These are phyloP conservation scores for Blastobotrys peoriensis DNA, from an alignment of 805 yeast genomes.

Conservation along the genomic window DNA sequence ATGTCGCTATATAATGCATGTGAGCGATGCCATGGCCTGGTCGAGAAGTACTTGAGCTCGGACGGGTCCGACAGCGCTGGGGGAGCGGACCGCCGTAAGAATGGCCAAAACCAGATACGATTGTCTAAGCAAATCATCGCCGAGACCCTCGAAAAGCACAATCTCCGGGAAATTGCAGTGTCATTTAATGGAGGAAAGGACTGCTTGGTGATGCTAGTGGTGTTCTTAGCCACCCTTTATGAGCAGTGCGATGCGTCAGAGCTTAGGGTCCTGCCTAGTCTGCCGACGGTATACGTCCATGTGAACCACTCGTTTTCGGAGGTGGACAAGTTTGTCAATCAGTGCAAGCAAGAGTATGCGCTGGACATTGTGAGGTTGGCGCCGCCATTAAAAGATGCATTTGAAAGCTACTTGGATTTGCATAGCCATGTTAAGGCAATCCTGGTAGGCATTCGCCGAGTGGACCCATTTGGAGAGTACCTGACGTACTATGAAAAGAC, in stretches of 20 bases:
- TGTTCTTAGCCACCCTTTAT: constrained; percentile 55
- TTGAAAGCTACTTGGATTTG: constrained; percentile 49
- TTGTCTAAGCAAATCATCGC: constrained; percentile 23
- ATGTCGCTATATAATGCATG: not conserved
- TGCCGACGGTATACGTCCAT: constrained; percentile 68
- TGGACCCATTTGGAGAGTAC: constrained; percentile 75
- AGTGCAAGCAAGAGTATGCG: constrained; percentile 49
- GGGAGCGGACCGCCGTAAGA: constrained; percentile 4
- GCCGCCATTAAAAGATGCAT: constrained; percentile 58
- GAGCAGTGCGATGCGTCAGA: constrained; percentile 23
- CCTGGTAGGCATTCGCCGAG: constrained; percentile 79
- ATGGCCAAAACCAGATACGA: constrained; percentile 22
- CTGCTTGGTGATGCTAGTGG: constrained; percentile 78
- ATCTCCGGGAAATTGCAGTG: constrained; percentile 41
- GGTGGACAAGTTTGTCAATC: constrained; percentile 57
- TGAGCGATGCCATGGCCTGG: constrained; percentile 9
- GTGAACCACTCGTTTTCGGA: constrained; percentile 68
- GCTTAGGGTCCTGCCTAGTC: constrained; percentile 21
- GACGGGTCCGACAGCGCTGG: constrained; percentile 2
- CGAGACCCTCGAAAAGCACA: constrained; percentile 24
- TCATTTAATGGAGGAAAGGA: constrained; percentile 97
- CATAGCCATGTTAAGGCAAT: constrained; percentile 61
- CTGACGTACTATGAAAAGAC: constrained; percentile 63
- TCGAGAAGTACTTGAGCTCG: constrained; percentile 12
- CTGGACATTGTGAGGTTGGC: constrained; percentile 40